Conservation (phyloP, 2,329 filamentous ascomycete genomes). For the Xylariales sp. region DNA sequence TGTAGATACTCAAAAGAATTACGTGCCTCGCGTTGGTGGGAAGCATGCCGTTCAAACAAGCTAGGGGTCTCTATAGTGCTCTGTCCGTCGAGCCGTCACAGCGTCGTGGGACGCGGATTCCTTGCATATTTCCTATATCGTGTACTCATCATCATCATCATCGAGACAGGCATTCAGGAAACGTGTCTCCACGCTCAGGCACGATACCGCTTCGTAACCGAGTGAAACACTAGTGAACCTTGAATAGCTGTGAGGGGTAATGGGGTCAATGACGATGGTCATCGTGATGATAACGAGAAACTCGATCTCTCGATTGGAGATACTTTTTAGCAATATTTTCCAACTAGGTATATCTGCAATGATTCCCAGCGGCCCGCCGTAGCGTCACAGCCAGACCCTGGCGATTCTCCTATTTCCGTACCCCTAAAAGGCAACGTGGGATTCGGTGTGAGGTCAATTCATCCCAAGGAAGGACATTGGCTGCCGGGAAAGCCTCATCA, state of each 20-base stretch:
- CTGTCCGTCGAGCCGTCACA: slow-evolving; percentile 30
- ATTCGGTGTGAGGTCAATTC: slow-evolving; percentile 37
- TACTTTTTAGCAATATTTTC: slow-evolving; percentile 36
- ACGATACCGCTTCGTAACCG: slow-evolving; percentile 33
- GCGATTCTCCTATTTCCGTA: slow-evolving; percentile 13
- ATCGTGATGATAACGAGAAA: slow-evolving; percentile 36
- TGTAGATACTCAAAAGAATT: slow-evolving; percentile 29
- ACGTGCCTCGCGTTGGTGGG: slow-evolving; percentile 17
- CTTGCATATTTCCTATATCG: slow-evolving; percentile 34
- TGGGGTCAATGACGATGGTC: slow-evolving; percentile 32
- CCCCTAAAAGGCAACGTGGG: slow-evolving; percentile 32
- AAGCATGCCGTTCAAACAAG: slow-evolving; percentile 18
- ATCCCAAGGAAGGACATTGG: slow-evolving; percentile 21
- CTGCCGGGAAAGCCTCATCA: slow-evolving; percentile 12
- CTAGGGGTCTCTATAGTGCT: slow-evolving; percentile 24
- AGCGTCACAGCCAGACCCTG: slow-evolving; percentile 34
- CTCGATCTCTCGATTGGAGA: slow-evolving; percentile 45
- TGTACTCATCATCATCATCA: slow-evolving; percentile 15
- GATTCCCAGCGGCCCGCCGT: slow-evolving; percentile 40
- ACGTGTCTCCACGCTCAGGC: slow-evolving; percentile 29
- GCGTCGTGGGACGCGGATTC: slow-evolving; percentile 25
- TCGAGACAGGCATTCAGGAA: slow-evolving; percentile 40
- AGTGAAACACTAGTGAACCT: slow-evolving; percentile 33
- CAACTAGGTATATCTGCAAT: slow-evolving; percentile 16
- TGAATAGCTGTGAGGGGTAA: slow-evolving; percentile 40